phyloP scores from a whole-genome alignment of 2,329 filamentous ascomycete species.

The Chalaropsis ovoidea region DNA sequence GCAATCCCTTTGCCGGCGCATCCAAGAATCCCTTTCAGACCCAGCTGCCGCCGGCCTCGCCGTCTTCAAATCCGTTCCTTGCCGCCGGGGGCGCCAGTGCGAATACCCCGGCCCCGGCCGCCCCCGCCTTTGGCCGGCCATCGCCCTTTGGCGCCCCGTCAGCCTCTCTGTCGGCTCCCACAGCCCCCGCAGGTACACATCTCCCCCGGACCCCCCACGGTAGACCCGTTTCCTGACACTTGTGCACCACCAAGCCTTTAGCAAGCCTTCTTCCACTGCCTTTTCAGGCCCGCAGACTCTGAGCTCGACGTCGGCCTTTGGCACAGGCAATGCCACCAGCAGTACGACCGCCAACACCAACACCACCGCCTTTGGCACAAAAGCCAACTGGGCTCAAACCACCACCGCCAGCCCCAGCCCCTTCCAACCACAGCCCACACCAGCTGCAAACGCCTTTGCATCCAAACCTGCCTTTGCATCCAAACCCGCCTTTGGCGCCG shows the following conservation, averaged over 20 bases:
- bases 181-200: constrained; percentile 19
- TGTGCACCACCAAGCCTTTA: background rate
- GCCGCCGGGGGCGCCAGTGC: background rate
- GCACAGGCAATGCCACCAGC: background rate
- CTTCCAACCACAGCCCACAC: too few species aligned
- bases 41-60: constrained; percentile 4
- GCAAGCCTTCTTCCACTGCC: background rate
- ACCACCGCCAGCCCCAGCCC: too few species aligned
- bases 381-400: background rate
- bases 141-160: constrained; percentile 22
- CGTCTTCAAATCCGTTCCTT: constrained; percentile 20
- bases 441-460: too few species aligned
- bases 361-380: constrained; percentile 12
- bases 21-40: constrained; percentile 21
- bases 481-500: background rate
- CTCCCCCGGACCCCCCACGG: too few species aligned
- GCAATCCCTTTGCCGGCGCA: constrained; percentile 21
- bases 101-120: constrained; percentile 1
- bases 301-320: background rate
- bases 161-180: background rate
- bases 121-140: constrained; percentile 14
- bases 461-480: background rate
- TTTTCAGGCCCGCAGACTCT: background rate
- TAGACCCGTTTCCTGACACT: background rate
- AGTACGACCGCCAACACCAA: background rate